phyloP scores from a whole-genome alignment of 148 eudicot species.

The Linanthus parryae region DNA sequence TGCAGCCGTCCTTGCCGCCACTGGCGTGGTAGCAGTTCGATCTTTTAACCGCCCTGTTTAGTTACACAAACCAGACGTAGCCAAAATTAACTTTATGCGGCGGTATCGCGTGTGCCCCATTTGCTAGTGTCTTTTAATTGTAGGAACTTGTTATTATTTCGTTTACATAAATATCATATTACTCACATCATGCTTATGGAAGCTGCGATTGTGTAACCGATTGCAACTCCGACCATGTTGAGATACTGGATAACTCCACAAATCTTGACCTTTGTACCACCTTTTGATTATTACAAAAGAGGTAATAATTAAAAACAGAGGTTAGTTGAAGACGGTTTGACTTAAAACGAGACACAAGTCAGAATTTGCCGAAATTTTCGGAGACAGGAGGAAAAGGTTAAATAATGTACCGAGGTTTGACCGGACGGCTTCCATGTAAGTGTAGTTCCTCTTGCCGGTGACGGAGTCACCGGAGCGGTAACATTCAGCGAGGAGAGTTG shows the following conservation, averaged over 20 bases:
- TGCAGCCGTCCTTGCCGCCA: constrained; percentile 34
- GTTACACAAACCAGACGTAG: not conserved
- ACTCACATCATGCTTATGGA: constrained; percentile 49
- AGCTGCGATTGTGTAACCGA: constrained; percentile 49
- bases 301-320: not conserved
- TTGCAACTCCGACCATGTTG: constrained; percentile 45
- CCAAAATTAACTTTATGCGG: not conserved
- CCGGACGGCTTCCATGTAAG: constrained; percentile 47
- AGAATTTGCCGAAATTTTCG: not conserved
- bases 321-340: not conserved
- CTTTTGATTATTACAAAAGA: too few species aligned
- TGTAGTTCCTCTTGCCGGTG: constrained; percentile 34
- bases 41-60: constrained; percentile 60
- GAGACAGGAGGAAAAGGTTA: not conserved
- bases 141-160: too few species aligned
- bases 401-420: constrained; percentile 31
- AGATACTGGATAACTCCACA: constrained; percentile 38
- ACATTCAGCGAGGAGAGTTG: constrained; percentile 30
- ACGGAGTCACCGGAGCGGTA: constrained; percentile 30
- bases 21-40: constrained; percentile 66
- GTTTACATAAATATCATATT: not conserved
- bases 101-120: not conserved
- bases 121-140: too few species aligned
- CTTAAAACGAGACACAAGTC: not conserved
- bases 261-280: constrained; percentile 31